Evolutionary conservation across 2,329 filamentous ascomycete species (phyloP).

Genomic region (Aspergillus sp.): DNA sequence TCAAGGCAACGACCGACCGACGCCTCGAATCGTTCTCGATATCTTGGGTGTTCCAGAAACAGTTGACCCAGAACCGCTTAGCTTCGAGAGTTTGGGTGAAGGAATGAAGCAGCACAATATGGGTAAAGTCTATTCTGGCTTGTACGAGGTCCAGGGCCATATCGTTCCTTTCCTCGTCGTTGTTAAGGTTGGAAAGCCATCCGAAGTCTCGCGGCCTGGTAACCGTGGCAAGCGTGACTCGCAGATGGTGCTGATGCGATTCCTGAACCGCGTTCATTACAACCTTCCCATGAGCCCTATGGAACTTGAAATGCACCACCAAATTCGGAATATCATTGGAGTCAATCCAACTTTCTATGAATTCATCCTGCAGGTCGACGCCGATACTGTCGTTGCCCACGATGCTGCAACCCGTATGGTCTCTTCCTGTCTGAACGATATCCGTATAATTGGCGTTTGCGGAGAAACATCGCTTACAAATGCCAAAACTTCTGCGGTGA

Average conservation of each 20-base stretch:
- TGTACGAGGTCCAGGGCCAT: slow-evolving; percentile 97
- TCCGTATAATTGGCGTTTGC: slow-evolving; percentile 87
- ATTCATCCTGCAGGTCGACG: slow-evolving; percentile 93
- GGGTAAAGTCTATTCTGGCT: slow-evolving; percentile 96
- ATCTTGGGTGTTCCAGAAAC: slow-evolving; percentile 93
- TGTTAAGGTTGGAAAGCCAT: slow-evolving; percentile 88
- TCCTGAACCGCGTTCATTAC: slow-evolving; percentile 98
- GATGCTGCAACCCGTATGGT: slow-evolving; percentile 93
- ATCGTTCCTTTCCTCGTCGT: slow-evolving; percentile 97
- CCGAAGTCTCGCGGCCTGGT: slow-evolving; percentile 73
- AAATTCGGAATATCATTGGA: slow-evolving; percentile 97
- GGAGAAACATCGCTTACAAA: slow-evolving; percentile 94
- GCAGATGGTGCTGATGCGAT: slow-evolving; percentile 97
- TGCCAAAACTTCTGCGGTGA: slow-evolving; percentile 87
- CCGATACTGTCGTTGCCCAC: slow-evolving; percentile 87
- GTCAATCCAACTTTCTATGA: slow-evolving; percentile 99
- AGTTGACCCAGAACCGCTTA: slow-evolving; percentile 91
- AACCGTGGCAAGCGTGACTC: slow-evolving; percentile 99
- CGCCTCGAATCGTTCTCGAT: slow-evolving; percentile 91
- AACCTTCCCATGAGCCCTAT: slow-evolving; percentile 94
- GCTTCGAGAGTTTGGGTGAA: slow-evolving; percentile 94
- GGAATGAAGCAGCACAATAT: slow-evolving; percentile 98
- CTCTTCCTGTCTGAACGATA: slow-evolving; percentile 85
- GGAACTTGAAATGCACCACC: slow-evolving; percentile 97
- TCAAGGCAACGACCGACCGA: slow-evolving; percentile 94